Percentiles rank a stretch among this genome's conserved stretches.
phyloP scores from a whole-genome alignment of 306 rosid species.

The Carpinus fangiana region DNA sequence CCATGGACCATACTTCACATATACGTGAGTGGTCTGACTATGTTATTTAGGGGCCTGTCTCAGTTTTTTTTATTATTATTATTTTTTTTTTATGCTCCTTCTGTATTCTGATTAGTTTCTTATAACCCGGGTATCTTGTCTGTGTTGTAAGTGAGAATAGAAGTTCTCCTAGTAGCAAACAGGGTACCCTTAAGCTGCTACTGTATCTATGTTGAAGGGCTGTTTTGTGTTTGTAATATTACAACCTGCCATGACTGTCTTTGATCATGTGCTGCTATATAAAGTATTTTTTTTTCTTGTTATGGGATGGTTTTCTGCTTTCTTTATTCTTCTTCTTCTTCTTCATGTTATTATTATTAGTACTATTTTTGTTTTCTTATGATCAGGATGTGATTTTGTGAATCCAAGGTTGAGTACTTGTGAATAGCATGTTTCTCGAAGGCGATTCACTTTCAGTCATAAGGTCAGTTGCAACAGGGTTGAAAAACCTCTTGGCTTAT shows the following conservation, averaged over 20 bases:
- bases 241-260: constrained; percentile 22
- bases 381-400: neutral
- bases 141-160: constrained; percentile 47
- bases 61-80: constrained; percentile 8
- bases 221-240: constrained; percentile 33
- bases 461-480: neutral
- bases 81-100: neutral
- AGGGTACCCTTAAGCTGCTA: constrained; percentile 10
- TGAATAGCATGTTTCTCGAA: neutral
- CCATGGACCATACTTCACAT: constrained; percentile 84
- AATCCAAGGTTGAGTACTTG: neutral
- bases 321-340: too few relatives aligned
- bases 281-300: neutral
- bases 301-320: neutral
- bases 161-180: constrained; percentile 46
- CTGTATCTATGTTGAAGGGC: constrained; percentile 13
- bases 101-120: neutral
- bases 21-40: constrained; percentile 74
- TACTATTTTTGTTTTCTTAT: neutral
- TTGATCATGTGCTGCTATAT: neutral
- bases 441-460: neutral
- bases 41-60: constrained; percentile 44
- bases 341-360: neutral
- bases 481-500: neutral
- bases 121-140: constrained; percentile 24